A percentile compares a stretch with the other conserved stretches of the same genome.
Evolutionary conservation across 257 asterid genomes (phyloP).

Genomic region (Nicotiana tabacum): DNA sequence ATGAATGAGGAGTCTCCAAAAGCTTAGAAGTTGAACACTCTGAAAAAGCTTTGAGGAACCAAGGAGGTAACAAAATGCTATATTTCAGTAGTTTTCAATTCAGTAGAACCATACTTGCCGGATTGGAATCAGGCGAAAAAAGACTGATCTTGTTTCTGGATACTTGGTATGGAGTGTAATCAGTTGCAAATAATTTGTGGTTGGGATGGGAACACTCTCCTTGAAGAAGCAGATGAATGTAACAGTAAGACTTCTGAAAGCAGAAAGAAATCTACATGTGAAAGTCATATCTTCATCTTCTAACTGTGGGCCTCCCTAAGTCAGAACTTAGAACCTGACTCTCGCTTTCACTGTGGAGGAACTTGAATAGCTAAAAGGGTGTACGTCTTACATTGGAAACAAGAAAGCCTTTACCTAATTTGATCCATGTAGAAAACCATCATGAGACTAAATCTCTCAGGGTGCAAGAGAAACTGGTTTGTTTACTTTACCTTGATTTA

Average conservation of each 20-base stretch:
- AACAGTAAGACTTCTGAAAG: conserved; percentile 45
- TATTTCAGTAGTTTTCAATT: conserved; percentile 19
- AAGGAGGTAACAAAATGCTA: conserved; percentile 8
- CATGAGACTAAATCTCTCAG: background rate
- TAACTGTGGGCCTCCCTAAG: conserved; percentile 62
- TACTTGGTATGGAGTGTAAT: conserved; percentile 27
- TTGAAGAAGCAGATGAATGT: conserved; percentile 47
- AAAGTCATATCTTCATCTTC: conserved; percentile 48
- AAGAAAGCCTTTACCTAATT: conserved; percentile 10
- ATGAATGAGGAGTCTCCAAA: conserved; percentile 20
- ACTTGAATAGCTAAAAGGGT: background rate
- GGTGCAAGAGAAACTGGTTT: background rate
- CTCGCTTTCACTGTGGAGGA: conserved; percentile 30
- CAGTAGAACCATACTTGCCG: conserved; percentile 17
- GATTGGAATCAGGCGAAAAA: conserved; percentile 8
- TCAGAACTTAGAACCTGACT: conserved; percentile 33
- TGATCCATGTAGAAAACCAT: background rate
- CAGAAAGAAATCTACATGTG: conserved; percentile 46
- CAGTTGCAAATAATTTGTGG: conserved; percentile 30
- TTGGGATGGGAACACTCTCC: conserved; percentile 19
- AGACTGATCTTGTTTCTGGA: conserved; percentile 21
- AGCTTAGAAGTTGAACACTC: background rate
- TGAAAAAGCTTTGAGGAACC: conserved; percentile 5
- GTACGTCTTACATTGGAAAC: conserved; percentile 14
- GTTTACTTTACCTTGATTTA: conserved; percentile 38